Percentiles rank a stretch among this genome's conserved stretches.
These are phyloP conservation scores for Eruca vesicaria DNA, from an alignment of 441 rosid genomes.

Conservation along the genomic window DNA sequence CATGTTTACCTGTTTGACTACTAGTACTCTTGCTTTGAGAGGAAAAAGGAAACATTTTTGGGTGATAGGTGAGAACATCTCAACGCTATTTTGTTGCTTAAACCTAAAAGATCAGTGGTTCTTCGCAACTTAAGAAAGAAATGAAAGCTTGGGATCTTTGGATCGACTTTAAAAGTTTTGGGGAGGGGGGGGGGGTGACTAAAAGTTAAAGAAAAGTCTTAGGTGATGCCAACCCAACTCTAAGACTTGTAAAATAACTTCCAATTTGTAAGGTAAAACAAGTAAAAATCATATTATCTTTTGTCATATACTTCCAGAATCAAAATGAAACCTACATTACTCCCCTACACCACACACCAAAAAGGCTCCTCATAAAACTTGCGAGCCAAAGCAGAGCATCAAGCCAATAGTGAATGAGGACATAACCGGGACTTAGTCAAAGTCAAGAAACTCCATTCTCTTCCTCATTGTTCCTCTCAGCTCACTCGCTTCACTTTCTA, in stretches of 20 bases:
- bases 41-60: too few relatives aligned
- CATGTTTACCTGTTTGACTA: too few relatives aligned
- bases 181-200: neutral
- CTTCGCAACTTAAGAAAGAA: too few relatives aligned
- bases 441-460: conserved; percentile 97
- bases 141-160: neutral
- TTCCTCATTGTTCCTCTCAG: conserved; percentile 95
- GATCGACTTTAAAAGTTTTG: neutral
- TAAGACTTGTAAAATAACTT: neutral
- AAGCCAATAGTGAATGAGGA: neutral
- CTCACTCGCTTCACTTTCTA: conserved; percentile 86
- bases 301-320: conserved; percentile 13
- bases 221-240: conserved; percentile 2
- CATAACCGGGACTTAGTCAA: conserved; percentile 46
- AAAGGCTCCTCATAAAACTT: conserved; percentile 50
- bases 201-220: neutral
- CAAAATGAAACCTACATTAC: conserved; percentile 9
- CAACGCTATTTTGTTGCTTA: too few relatives aligned
- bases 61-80: too few relatives aligned
- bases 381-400: conserved; percentile 40
- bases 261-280: neutral
- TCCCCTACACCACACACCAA: conserved; percentile 9
- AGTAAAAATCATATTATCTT: neutral
- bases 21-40: too few relatives aligned
- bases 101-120: too few relatives aligned